Evolutionary conservation across 2,329 filamentous ascomycete species (phyloP).

Genomic region (Ophiostoma tasmaniense): DNA sequence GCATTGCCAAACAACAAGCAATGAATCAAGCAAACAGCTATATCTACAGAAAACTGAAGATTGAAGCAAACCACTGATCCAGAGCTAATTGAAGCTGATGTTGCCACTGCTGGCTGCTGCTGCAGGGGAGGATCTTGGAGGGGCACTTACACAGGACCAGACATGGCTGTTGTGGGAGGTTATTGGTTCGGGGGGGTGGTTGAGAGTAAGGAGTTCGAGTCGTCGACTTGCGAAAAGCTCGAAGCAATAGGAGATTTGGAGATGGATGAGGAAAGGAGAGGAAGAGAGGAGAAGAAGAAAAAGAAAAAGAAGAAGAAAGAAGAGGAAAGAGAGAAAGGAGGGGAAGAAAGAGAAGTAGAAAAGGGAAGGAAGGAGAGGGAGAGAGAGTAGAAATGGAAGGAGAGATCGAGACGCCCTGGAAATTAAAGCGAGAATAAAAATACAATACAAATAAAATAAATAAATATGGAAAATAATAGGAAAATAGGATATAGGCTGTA

Average conservation of each 20-base stretch:
- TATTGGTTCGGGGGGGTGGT: slow-evolving; percentile 2
- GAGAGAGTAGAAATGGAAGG: background rate
- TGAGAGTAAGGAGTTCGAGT: slow-evolving; percentile 5
- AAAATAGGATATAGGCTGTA: background rate
- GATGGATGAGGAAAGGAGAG: background rate
- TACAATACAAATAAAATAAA: slow-evolving; percentile 7
- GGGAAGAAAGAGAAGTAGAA: slow-evolving; percentile 10
- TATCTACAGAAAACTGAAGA: background rate
- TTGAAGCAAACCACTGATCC: background rate
- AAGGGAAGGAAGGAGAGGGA: background rate
- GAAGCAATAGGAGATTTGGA: slow-evolving; percentile 1
- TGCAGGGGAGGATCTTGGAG: background rate
- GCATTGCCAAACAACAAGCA: background rate
- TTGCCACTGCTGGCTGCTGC: slow-evolving; percentile 2
- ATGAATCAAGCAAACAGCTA: background rate
- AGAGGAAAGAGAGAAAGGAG: background rate
- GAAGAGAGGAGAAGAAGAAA: background rate
- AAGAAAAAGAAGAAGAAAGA: background rate
- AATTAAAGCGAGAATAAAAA: slow-evolving; percentile 17
- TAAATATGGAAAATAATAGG: slow-evolving; percentile 3
- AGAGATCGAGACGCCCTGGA: background rate
- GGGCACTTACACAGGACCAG: slow-evolving; percentile 57
- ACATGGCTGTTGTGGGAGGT: slow-evolving; percentile 37
- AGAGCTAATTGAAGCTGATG: background rate
- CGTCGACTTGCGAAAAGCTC: slow-evolving; percentile 4